Percentiles rank a stretch among this genome's conserved stretches.
phyloP scores from a whole-genome alignment of 306 rosid genomes.

The Medicago ruthenica region DNA sequence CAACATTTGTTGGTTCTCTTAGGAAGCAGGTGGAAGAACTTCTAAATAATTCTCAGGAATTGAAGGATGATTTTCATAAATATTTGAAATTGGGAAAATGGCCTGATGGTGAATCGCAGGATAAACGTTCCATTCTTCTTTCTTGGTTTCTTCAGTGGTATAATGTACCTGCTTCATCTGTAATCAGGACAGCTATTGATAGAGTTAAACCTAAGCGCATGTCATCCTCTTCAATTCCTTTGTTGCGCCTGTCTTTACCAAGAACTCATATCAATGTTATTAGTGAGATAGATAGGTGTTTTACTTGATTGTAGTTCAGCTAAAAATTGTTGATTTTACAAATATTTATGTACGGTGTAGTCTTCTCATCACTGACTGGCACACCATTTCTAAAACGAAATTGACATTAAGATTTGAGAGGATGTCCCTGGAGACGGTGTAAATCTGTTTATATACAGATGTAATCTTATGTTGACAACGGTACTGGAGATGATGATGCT shows the following conservation, averaged over 20 bases:
- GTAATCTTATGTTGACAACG: background rate
- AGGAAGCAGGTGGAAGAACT: constrained; percentile 80
- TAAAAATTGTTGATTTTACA: background rate
- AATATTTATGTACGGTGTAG: constrained; percentile 10
- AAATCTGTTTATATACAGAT: background rate
- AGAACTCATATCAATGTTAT: constrained; percentile 64
- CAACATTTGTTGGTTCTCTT: constrained; percentile 74
- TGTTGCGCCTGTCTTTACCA: constrained; percentile 76
- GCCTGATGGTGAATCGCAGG: constrained; percentile 68
- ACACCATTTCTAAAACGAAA: background rate
- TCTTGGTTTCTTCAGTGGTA: constrained; percentile 95
- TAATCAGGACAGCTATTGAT: constrained; percentile 54
- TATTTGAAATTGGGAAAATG: constrained; percentile 77
- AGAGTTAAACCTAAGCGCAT: constrained; percentile 65
- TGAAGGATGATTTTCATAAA: constrained; percentile 68
- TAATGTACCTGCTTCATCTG: constrained; percentile 73
- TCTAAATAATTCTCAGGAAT: constrained; percentile 59
- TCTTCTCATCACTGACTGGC: constrained; percentile 7
- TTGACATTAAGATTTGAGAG: background rate
- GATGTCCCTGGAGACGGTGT: background rate
- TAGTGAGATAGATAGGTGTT: constrained; percentile 64
- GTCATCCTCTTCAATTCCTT: constrained; percentile 70
- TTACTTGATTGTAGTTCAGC: constrained; percentile 46
- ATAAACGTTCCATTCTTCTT: constrained; percentile 65
- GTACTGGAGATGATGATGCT: background rate